Conservation (phyloP, 345 rosid genomes). For the Populus simonii region DNA sequence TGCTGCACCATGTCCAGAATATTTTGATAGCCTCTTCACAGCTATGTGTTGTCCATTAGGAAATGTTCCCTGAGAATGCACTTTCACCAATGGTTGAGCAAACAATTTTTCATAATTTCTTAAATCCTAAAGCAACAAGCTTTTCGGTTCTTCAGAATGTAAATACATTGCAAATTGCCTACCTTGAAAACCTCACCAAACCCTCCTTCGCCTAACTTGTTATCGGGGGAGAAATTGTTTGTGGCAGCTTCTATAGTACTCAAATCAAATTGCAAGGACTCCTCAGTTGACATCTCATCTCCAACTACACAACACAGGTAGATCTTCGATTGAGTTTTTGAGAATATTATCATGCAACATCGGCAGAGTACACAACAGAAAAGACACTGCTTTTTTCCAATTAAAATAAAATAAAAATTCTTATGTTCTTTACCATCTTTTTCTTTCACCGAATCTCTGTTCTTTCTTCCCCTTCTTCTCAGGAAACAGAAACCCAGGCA, state of each 20-base stretch:
- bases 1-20: slow-evolving; percentile 40
- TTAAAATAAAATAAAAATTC: too few relatives aligned
- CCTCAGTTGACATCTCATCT: slow-evolving; percentile 31
- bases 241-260: slow-evolving; percentile 42
- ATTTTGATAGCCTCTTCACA: slow-evolving; percentile 41
- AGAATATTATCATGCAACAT: too few relatives aligned
- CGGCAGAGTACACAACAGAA: not conserved
- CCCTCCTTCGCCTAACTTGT: slow-evolving; percentile 70
- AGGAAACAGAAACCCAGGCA: slow-evolving; percentile 25
- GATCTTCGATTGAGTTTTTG: not conserved
- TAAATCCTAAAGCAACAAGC: not conserved
- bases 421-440: slow-evolving; percentile 27
- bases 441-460: slow-evolving; percentile 17
- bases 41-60: slow-evolving; percentile 39
- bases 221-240: slow-evolving; percentile 42
- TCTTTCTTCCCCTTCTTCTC: slow-evolving; percentile 29
- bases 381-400: not conserved
- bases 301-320: slow-evolving; percentile 25
- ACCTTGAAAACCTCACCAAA: slow-evolving; percentile 72
- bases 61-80: slow-evolving; percentile 38
- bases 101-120: not conserved
- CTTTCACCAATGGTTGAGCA: not conserved
- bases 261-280: slow-evolving; percentile 46
- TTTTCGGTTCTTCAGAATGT: not conserved
- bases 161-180: not conserved